phyloP scores from a whole-genome alignment of 1,284 basidiomycete genomes.

The Sporisorium iseilematis-ciliati region DNA sequence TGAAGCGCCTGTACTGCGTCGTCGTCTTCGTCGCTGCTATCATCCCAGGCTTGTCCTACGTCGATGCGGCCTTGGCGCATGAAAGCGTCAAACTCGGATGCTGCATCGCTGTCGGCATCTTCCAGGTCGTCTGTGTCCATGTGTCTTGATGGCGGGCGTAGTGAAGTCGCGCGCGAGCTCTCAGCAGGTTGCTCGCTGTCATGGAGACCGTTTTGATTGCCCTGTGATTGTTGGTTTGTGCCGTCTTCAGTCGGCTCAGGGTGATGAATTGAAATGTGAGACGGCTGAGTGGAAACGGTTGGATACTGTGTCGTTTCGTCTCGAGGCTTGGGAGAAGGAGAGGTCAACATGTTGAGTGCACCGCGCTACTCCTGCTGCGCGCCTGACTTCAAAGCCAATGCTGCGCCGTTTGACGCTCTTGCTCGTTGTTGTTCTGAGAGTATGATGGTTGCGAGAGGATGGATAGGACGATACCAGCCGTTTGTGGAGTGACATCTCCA shows the following conservation, averaged over 20 bases:
- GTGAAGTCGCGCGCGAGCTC: not conserved
- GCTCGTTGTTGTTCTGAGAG: not conserved
- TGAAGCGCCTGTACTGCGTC: conserved; percentile 9
- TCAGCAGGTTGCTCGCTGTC: conserved; percentile 1
- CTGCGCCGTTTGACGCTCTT: not conserved
- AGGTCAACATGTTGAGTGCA: conserved; percentile 5
- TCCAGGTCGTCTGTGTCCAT: conserved; percentile 39
- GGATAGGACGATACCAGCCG: not conserved
- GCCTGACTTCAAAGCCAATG: too few relatives aligned
- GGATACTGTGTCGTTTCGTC: conserved; percentile 5
- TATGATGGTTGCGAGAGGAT: not conserved
- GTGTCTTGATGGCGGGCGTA: conserved; percentile 1
- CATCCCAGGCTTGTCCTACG: conserved; percentile 52
- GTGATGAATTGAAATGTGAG: conserved; percentile 19
- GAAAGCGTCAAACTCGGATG: conserved; percentile 41
- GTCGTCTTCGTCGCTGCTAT: conserved; percentile 55
- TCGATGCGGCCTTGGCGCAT: conserved; percentile 46
- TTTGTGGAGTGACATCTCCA: not conserved
- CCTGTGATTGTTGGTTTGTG: not conserved
- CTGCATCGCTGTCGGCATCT: conserved; percentile 49
- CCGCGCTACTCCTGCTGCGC: too few relatives aligned
- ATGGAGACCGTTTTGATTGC: not conserved
- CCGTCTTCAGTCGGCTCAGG: not conserved
- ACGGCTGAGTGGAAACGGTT: conserved; percentile 27
- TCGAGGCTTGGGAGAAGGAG: not conserved